phyloP scores from a whole-genome alignment of 75 land plant genomes.

The Chamaecyparis obtusa region DNA sequence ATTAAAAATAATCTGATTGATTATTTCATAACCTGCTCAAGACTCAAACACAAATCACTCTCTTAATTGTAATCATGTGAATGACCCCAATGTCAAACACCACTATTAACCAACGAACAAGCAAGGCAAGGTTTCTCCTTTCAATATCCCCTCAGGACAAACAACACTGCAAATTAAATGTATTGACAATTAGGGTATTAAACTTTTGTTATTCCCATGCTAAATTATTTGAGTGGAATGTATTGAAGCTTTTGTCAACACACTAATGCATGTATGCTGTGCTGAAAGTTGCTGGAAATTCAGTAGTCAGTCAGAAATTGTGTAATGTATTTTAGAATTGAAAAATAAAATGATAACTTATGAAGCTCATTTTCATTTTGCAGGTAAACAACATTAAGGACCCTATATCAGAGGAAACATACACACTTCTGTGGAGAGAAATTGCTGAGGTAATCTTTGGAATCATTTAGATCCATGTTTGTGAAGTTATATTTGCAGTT shows the following conservation, averaged over 20 bases:
- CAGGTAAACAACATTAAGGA: conserved; percentile 31
- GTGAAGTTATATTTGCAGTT: neutral
- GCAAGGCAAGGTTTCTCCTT: too few species aligned
- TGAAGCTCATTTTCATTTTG: neutral
- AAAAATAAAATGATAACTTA: neutral
- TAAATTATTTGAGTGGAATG: neutral
- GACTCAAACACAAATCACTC: too few species aligned
- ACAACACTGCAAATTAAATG: neutral
- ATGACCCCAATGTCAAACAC: too few species aligned
- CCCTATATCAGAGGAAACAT: conserved; percentile 60
- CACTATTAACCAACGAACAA: too few species aligned
- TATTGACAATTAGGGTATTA: neutral
- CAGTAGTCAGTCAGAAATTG: neutral
- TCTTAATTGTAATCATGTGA: too few species aligned
- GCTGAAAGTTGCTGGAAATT: neutral
- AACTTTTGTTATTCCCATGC: neutral
- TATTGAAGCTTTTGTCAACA: neutral
- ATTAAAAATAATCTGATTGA: too few species aligned
- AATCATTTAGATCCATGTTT: neutral
- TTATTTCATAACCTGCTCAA: too few species aligned
- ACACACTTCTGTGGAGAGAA: conserved; percentile 63
- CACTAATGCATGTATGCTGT: neutral
- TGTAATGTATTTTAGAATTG: neutral
- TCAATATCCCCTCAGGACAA: too few species aligned
- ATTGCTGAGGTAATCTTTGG: conserved; percentile 55